Conservation (phyloP, 2,329 filamentous ascomycete genomes). For the Curvularia spicifera region DNA sequence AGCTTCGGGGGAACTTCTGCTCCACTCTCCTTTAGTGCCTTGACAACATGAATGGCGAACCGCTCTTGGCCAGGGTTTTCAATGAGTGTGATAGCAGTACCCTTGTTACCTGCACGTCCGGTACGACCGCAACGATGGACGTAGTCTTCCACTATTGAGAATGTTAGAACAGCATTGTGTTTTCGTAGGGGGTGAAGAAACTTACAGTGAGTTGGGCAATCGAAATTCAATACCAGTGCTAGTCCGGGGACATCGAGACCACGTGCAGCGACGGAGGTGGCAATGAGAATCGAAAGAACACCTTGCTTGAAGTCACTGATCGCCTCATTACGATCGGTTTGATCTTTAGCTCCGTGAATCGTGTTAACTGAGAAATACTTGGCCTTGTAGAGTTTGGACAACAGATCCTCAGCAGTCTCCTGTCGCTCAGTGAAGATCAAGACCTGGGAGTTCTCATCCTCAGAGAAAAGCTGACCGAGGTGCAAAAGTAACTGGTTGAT, state of each 20-base stretch:
- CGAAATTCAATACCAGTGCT: constrained; percentile 94
- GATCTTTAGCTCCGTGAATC: constrained; percentile 77
- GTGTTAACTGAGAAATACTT: constrained; percentile 63
- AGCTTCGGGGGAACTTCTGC: constrained; percentile 77
- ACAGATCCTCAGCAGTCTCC: constrained; percentile 65
- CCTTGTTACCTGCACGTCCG: constrained; percentile 90
- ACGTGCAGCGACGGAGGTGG: constrained; percentile 92
- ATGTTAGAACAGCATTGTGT: not conserved
- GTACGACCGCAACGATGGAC: constrained; percentile 94
- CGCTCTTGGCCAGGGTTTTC: constrained; percentile 92
- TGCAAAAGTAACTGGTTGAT: constrained; percentile 84
- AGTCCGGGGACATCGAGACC: constrained; percentile 95
- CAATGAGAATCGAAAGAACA: constrained; percentile 85
- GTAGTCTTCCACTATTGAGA: constrained; percentile 76
- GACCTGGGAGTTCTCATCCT: constrained; percentile 87
- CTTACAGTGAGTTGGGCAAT: constrained; percentile 78
- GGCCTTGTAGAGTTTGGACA: constrained; percentile 40
- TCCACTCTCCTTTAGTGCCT: constrained; percentile 90
- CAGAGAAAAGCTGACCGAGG: constrained; percentile 82
- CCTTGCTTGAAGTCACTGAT: constrained; percentile 63
- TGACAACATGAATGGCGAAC: constrained; percentile 85
- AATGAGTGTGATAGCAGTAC: constrained; percentile 92
- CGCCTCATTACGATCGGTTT: constrained; percentile 44
- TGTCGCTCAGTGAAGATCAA: constrained; percentile 93
- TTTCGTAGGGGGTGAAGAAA: not conserved